Conservation (phyloP, 495 filamentous ascomycete species). For the Gamarada debralockiae region DNA sequence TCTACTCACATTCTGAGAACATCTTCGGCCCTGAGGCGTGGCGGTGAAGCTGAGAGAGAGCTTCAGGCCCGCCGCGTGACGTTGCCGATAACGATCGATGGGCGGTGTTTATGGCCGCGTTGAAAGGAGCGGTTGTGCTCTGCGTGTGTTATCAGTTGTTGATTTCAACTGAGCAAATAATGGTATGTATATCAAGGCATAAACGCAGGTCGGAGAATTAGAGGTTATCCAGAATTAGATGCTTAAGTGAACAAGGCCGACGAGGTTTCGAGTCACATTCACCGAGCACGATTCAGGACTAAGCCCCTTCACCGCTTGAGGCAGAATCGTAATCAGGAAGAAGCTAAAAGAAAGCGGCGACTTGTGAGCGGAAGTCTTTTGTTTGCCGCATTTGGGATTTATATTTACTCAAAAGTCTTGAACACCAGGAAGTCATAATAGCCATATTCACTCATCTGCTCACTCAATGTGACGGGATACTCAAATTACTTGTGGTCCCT, state of each 20-base stretch:
- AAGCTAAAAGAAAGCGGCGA: no score
- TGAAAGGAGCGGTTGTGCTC: background rate
- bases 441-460: no score
- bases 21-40: conserved; percentile 39
- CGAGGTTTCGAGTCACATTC: background rate
- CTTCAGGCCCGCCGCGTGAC: background rate
- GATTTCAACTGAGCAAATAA: background rate
- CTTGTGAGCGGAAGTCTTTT: no score
- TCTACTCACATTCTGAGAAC: conserved; percentile 96
- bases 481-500: no score
- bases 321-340: no score
- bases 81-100: conserved; percentile 8
- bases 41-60: conserved; percentile 3
- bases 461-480: no score
- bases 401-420: no score
- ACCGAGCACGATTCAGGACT: no score
- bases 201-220: background rate
- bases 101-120: background rate
- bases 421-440: no score
- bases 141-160: background rate
- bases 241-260: background rate
- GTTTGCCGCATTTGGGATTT: no score
- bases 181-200: background rate
- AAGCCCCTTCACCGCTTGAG: no score
- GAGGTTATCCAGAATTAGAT: background rate